These are phyloP conservation scores for Puccinia hordei DNA, from an alignment of 1,284 basidiomycete genomes.

Conservation along the genomic window DNA sequence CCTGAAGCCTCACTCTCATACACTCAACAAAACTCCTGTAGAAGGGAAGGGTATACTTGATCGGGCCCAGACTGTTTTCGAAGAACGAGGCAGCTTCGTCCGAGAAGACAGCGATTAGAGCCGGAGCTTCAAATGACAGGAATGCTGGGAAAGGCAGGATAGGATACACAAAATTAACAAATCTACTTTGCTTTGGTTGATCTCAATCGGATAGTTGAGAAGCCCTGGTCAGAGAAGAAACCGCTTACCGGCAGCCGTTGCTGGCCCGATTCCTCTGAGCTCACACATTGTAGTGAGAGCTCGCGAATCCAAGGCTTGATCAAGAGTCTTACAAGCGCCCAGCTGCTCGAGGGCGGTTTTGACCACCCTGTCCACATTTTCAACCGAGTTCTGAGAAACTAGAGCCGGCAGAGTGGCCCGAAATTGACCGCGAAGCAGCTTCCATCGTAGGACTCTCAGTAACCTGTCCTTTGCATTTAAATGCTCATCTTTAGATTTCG, in stretches of 20 bases:
- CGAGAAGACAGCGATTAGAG: constrained; percentile 31
- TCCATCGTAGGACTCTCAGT: constrained; percentile 34
- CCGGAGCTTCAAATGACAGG: constrained; percentile 37
- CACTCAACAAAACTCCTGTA: constrained; percentile 19
- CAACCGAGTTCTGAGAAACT: constrained; percentile 19
- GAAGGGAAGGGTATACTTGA: constrained; percentile 35
- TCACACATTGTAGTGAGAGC: constrained; percentile 28
- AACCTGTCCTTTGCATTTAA: not conserved
- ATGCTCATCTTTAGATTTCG: not conserved
- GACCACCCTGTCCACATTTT: constrained; percentile 9
- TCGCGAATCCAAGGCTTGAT: constrained; percentile 5
- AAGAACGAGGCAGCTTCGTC: constrained; percentile 44
- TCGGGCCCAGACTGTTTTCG: not conserved
- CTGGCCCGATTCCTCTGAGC: constrained; percentile 41
- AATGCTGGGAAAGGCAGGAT: constrained; percentile 19
- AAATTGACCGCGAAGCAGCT: constrained; percentile 25
- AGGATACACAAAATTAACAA: not conserved
- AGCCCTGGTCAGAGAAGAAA: not conserved
- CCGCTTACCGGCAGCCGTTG: constrained; percentile 41
- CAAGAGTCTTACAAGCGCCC: not conserved
- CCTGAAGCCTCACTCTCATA: constrained; percentile 1
- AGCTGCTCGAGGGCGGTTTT: constrained; percentile 10
- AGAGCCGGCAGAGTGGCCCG: constrained; percentile 16
- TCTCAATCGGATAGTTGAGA: not conserved
- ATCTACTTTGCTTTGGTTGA: too few relatives aligned